phyloP scores from a whole-genome alignment of 805 yeast genomes.

The Saturnispora halmiae region DNA sequence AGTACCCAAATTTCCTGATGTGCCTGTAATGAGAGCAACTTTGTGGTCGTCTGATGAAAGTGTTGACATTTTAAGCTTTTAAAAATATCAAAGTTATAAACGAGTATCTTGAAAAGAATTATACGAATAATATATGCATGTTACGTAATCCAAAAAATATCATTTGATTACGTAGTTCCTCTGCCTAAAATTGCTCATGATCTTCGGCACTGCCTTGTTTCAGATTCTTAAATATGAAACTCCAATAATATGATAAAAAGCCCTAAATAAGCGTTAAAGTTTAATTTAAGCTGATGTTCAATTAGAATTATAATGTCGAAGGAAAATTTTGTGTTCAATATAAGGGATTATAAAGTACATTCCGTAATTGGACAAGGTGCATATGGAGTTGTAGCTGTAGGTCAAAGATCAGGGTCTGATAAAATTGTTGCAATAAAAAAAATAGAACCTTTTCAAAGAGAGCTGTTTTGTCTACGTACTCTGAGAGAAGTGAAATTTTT shows the following conservation, averaged over 20 bases:
- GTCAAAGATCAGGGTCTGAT: conserved; percentile 47
- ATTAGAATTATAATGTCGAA: conserved; percentile 16
- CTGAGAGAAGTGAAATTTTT: conserved; percentile 60
- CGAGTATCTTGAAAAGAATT: background rate
- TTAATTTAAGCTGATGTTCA: no score
- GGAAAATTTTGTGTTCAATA: conserved; percentile 50
- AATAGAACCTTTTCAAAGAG: conserved; percentile 60
- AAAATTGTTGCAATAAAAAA: conserved; percentile 70
- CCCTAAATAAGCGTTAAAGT: no score
- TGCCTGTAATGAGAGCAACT: conserved; percentile 31
- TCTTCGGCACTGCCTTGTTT: conserved; percentile 11
- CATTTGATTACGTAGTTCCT: background rate
- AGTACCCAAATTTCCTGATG: conserved; percentile 64
- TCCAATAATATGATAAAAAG: background rate
- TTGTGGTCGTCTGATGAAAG: conserved; percentile 13
- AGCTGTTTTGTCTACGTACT: conserved; percentile 60
- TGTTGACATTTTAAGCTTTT: conserved; percentile 5
- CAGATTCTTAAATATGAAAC: conserved; percentile 6
- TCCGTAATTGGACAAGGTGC: conserved; percentile 74
- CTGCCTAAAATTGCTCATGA: background rate
- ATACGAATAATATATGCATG: background rate
- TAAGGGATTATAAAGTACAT: conserved; percentile 49
- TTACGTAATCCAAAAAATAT: background rate
- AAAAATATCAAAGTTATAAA: background rate
- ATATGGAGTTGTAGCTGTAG: conserved; percentile 70